These are phyloP conservation scores for Pugionium dolabratum DNA, from an alignment of 345 rosid genomes.

Conservation along the genomic window DNA sequence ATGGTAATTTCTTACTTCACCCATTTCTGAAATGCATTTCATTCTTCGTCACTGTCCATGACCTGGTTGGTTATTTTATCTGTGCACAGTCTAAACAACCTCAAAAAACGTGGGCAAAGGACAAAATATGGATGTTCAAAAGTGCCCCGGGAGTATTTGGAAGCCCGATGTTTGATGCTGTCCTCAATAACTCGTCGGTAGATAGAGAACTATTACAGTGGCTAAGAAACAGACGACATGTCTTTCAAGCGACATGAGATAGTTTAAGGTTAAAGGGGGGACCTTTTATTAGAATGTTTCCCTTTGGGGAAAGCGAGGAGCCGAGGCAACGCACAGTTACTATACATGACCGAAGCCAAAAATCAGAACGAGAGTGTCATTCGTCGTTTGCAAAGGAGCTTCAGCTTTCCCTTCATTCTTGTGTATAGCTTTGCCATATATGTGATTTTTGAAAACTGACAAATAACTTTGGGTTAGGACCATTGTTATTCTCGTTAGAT, in stretches of 20 bases:
- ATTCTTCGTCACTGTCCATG: constrained; percentile 2
- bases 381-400: neutral
- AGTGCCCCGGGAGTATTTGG: constrained; percentile 58
- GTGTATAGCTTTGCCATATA: constrained; percentile 39
- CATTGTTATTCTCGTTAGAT: constrained; percentile 34
- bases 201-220: constrained; percentile 91
- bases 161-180: constrained; percentile 92
- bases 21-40: constrained; percentile 9
- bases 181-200: constrained; percentile 50
- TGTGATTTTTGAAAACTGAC: constrained; percentile 34
- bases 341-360: constrained; percentile 12
- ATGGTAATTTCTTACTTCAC: constrained; percentile 58
- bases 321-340: constrained; percentile 20
- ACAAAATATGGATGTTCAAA: constrained; percentile 89
- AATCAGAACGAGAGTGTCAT: constrained; percentile 1
- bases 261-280: constrained; percentile 31
- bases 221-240: constrained; percentile 76
- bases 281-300: constrained; percentile 23
- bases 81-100: constrained; percentile 73
- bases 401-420: constrained; percentile 34
- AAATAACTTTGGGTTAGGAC: constrained; percentile 29
- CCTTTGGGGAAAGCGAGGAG: constrained; percentile 27
- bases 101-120: constrained; percentile 93
- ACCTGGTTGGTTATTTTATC: neutral
- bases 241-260: constrained; percentile 83